These are phyloP conservation scores for Bryoerythrophyllum caledonicum DNA, from an alignment of 225 moss, liverwort and hornwort genomes.

Conservation along the genomic window DNA sequence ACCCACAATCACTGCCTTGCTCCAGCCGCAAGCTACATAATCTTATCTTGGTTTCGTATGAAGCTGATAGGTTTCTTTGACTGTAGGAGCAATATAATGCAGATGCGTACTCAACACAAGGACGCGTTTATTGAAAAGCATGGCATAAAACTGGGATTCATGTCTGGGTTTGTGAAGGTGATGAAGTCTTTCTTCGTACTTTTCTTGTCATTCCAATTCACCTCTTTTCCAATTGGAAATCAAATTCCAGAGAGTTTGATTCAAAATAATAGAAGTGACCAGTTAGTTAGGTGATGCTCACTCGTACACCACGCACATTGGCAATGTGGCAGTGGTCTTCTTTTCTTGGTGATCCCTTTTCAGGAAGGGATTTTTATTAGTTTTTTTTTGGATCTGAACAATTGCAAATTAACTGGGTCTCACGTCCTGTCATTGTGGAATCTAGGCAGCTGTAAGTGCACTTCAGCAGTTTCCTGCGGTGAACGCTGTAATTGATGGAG, in stretches of 20 bases:
- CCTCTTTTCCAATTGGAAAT: not conserved
- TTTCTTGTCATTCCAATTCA: not conserved
- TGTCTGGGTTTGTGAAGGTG: slow-evolving; percentile 98
- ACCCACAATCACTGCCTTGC: slow-evolving; percentile 1
- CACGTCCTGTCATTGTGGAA: slow-evolving; percentile 10
- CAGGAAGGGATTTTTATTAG: not conserved
- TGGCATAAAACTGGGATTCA: slow-evolving; percentile 90
- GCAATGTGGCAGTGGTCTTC: not conserved
- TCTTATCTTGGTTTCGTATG: not conserved
- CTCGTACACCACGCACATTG: not conserved
- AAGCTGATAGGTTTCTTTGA: slow-evolving; percentile 13
- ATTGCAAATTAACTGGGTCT: slow-evolving; percentile 14
- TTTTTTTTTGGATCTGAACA: not conserved
- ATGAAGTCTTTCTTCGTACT: not conserved
- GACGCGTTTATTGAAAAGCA: slow-evolving; percentile 86
- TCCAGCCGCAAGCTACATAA: not conserved
- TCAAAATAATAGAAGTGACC: not conserved
- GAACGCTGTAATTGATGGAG: slow-evolving; percentile 89
- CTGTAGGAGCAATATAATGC: slow-evolving; percentile 87
- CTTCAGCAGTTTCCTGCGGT: slow-evolving; percentile 79
- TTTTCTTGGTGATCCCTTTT: slow-evolving; percentile 1
- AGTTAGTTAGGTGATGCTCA: not conserved
- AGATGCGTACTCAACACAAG: slow-evolving; percentile 75
- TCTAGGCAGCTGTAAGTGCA: slow-evolving; percentile 86
- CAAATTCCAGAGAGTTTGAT: not conserved